phyloP scores from a whole-genome alignment of 2,329 filamentous ascomycete species.

The Aspergillus sp. region DNA sequence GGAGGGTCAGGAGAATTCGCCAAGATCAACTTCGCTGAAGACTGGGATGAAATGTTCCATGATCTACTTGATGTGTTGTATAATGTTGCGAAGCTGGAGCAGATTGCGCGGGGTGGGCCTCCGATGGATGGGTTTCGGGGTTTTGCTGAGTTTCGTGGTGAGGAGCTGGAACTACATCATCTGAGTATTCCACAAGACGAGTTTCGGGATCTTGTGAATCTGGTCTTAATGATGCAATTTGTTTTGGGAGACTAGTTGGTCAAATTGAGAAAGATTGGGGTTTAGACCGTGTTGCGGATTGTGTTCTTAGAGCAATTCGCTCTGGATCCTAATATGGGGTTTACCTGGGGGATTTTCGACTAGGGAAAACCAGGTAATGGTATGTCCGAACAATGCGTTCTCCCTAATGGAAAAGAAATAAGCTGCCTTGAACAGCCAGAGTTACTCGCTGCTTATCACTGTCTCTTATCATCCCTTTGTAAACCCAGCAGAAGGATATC shows the following conservation, averaged over 20 bases:
- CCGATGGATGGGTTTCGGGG: not conserved
- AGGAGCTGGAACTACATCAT: not conserved
- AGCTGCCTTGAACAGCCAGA: not conserved
- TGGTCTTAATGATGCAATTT: not conserved
- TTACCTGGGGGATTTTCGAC: not conserved
- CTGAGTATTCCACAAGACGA: not conserved
- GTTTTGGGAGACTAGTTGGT: not conserved
- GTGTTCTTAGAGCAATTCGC: not conserved
- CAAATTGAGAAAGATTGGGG: not conserved
- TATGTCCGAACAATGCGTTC: not conserved
- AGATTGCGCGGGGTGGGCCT: not conserved
- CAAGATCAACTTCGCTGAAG: not conserved
- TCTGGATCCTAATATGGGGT: not conserved
- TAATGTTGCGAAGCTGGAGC: not conserved
- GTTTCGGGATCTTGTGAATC: not conserved
- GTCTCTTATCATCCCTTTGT: not conserved
- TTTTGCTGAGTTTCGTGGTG: not conserved
- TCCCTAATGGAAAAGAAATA: not conserved
- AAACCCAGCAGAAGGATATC: not conserved
- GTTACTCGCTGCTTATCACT: not conserved
- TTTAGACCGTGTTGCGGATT: not conserved
- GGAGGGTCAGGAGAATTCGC: not conserved
- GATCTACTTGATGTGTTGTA: not conserved
- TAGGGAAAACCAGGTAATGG: not conserved
- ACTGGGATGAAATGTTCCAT: not conserved